A percentile compares a stretch with the other conserved stretches of the same genome.
Conservation (phyloP, 345 rosid genomes). For the Hirschfeldia incana region DNA sequence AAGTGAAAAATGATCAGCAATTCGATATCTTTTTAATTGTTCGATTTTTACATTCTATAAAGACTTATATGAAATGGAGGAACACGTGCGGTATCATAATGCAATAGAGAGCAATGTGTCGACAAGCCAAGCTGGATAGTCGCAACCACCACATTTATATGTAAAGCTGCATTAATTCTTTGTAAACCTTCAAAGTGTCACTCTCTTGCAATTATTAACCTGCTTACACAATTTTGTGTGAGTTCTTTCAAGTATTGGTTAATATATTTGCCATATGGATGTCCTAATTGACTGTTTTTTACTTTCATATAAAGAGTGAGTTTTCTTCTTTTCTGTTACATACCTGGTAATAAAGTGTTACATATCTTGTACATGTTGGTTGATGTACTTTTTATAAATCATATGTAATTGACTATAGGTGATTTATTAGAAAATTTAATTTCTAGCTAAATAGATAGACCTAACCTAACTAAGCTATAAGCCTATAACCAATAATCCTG, state of each 20-base stretch:
- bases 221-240: conserved; percentile 18
- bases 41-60: not conserved
- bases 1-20: not conserved
- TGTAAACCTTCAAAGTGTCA: conserved; percentile 20
- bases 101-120: conserved; percentile 14
- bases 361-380: not conserved
- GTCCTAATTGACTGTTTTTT: conserved; percentile 5
- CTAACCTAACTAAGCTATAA: conserved; percentile 16
- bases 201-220: conserved; percentile 27
- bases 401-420: not conserved
- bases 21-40: not conserved
- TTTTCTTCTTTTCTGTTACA: not conserved
- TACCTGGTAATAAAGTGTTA: not conserved
- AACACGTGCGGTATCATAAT: conserved; percentile 37
- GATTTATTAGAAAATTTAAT: not conserved
- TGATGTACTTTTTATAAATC: not conserved
- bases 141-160: conserved; percentile 35
- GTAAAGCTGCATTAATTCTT: conserved; percentile 18
- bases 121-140: conserved; percentile 46
- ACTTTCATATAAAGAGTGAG: not conserved
- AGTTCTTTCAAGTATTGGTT: not conserved
- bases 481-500: conserved; percentile 12
- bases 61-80: conserved; percentile 18
- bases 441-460: conserved; percentile 16
- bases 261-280: not conserved